Base-by-base conservation (phyloP, 495 filamentous ascomycete species). In the Penicillium cosmopolitanum region DNA sequence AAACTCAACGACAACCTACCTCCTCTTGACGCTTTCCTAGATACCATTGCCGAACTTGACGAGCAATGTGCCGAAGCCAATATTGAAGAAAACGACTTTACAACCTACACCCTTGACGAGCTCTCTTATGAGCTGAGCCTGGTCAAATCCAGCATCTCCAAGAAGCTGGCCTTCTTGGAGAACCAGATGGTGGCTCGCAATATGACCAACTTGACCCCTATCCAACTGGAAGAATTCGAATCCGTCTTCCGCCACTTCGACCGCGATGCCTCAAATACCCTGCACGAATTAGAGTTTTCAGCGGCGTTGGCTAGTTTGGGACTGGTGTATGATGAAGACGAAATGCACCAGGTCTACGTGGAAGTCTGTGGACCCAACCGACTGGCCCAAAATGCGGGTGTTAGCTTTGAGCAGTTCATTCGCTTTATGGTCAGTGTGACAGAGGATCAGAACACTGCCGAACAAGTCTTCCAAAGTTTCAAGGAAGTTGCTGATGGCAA, bases 21-120 rank as follows among this genome's bases (percentile, higher is more conserved):
- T 2, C 95, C 95, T 0, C 83, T 98, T 2, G 92, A 97, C 65
- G 84, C 89, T 36, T 97, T 91, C 74, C 84, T 98, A 19, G 83
- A 89, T 56, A 88, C 88, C 57, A 94, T 98, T 63, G 89, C 84
- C 4, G 86, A 84, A 11, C 80, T 97, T 28, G 92, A 96, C 65
- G 83, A 85, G 63, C 92, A 96, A 74, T 98, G 96, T 70, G 85
- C 86, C 43, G 93, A 98, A 79, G 95, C 95, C 46, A 98, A 98
- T 72, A 96, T 97, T 47, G 95, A 98, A 73, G 95, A 98, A 70
- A 98, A 98, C 73, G 95, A 98, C 74, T 97, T 94, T 76, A 98
- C 95, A 5, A 97, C 94, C 3, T 97, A 97, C 76, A 96, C 92
- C 11, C 91, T 97, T 66, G 95, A 98, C 70, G 95, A 98, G 71